Evolutionary conservation across 2,329 filamentous ascomycete genomes (phyloP), one percentile per base, ranked within the genome.

Genomic region (Microcyclosporella mali): DNA sequence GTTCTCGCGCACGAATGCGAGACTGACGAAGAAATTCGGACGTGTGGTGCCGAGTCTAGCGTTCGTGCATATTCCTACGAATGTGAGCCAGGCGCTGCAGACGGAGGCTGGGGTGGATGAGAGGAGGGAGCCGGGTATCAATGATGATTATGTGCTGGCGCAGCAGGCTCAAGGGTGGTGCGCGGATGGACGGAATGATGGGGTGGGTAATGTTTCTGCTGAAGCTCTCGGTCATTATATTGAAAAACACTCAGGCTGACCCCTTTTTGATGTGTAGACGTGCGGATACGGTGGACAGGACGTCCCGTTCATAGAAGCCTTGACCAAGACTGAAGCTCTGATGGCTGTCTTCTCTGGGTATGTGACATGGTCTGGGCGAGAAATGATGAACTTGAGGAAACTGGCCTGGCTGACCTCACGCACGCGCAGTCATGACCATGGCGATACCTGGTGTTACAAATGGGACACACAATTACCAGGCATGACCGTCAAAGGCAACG

Each of bases 331-430:
- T 0, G 53, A 67, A 0, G 78, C 79, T 0, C 51, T 84, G 11
- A 70, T 79, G 33, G 77, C 67, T 0, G 54, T 82, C 4, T 82
- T 84, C 59, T 73, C 71, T 3, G 83, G 81, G 0, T 82, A 87
- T 49, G 80, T 25, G 85, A 50, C 83, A 44, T 21, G 32, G 27
- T 29, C 8, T 29, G 27, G 27, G n/a, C 27, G 27, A 8, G 27
- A 29, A n/a, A n/a, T 29, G n/a, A n/a, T n/a, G n/a, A n/a, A n/a
- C n/a, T n/a, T n/a, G n/a, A n/a, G n/a, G n/a, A n/a, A n/a, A n/a
- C n/a, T n/a, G n/a, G n/a, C n/a, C n/a, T n/a, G n/a, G n/a, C n/a
- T n/a, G n/a, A n/a, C 9, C 21, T 25, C 21, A 25, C 9, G 21
- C 21, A 6, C 30, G 15, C 15, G 6, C 30, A 32, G 30, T 12